Base-by-base conservation (phyloP, 768 basidiomycete species). In the Pisolithus albus region DNA sequence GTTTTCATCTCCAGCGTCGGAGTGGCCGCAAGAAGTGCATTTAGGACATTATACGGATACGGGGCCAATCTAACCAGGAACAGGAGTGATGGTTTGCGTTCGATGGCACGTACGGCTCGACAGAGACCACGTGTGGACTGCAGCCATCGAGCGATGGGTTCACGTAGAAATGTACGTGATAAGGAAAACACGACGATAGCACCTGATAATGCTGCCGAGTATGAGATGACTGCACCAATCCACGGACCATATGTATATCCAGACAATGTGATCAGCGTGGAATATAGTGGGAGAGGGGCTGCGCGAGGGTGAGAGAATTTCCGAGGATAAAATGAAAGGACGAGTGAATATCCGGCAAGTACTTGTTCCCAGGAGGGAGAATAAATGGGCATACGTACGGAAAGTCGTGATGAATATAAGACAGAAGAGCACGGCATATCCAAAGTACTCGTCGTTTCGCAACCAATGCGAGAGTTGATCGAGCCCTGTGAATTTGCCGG, bases 1-100 rank as follows among this genome's bases (percentile, higher is more conserved):
- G 88, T 90, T 56, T 76, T 75, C 56, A 93, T 75, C 5, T 84
- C 84, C 58, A 94, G 81, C 6, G 85, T 82, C 30, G 84, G 84
- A n/a, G 88, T 83, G 2, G 90, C 88, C 7, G 93, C 92, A 45
- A 96, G 79, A 45, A 96, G 82, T 62, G 87, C 89, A 72, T 95
- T 96, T 83, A 95, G 90, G 61, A 95, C 88, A 71, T 95, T 95
- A 73, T 88, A 91, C 0, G 87, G 89, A 64, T 92, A 91, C 4
- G 90, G 90, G n/a, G 88, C 92, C 50, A 93, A 76, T 46, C 93
- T 86, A 59, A 96, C 89, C 54, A 95, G 81, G 73, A 95, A 92
- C 18, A 96, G 81, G 5, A 96, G 77, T 61, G 84, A 84, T 0
- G 92, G 92, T 47, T 85, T 82, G 67, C 83, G 83, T 71, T 94